Evolutionary conservation across 495 filamentous ascomycete species (phyloP), one percentile per base, ranked within the genome.

Genomic region (Trichoderma erinaceum): DNA sequence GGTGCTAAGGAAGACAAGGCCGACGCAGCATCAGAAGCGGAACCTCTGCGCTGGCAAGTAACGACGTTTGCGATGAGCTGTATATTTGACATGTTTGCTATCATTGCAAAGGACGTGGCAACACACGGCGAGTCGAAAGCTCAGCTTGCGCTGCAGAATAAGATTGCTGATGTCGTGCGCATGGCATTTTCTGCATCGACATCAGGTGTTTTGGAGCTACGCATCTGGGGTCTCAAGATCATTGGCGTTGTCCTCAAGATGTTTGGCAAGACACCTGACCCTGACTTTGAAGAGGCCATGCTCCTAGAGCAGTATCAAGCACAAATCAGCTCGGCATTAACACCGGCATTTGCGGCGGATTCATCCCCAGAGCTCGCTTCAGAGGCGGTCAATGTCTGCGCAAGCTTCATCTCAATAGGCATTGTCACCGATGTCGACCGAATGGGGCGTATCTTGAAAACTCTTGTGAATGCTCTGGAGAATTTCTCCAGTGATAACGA

Each of bases 171-270:
- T 73, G 89, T 99, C n/a, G 90, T 98, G 46, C 86, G 93, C 67
- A 96, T 98, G 85, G 95, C 95, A 0, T 99, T 99, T 75, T 97
- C 95, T 15, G 94, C 95, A 2, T 98, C 96, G 4, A 99, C 95
- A 7, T 92, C 95, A 5, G 90, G 89, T 67, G 93, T 99, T 0
- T 86, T 97, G 21, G 88, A 96, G 73, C 83, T 98, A 48, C 84
- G 95, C 58, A 87, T 98, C 50, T 90, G 90, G 80, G 95, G 95
- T 11, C 76, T 99, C 66, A 92, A 90, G 77, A 96, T 98, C 63
- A 91, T 99, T 65, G 94, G 96, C 70, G 90, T 92, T 70, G 86
- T 98, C 58, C 83, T 99, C 25, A 95, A 90, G 80, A 92, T 98
- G 82, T 99, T 99, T 80, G 95, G 96, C 64, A 93, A 93, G 72